Evolutionary conservation across 495 filamentous ascomycete species (phyloP), one percentile per base, ranked within the genome.

Genomic region (Podospora sp.): DNA sequence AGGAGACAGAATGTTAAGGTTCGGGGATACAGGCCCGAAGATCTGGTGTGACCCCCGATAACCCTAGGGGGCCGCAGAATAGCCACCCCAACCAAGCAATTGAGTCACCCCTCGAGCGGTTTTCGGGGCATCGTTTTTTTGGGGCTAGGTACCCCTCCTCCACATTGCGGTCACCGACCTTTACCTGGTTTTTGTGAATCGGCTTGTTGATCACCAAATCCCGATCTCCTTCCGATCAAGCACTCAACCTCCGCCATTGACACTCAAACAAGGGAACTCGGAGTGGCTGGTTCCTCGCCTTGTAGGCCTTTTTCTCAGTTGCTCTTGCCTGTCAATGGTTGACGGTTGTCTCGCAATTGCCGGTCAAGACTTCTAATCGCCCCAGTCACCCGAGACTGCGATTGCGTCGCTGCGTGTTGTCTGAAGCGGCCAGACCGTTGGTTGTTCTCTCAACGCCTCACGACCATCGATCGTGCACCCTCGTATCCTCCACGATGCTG

Each of bases 111-210:
- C 62, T 57, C 63, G 60, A 74, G 76, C 76, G 76, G 72, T 76
- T 75, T 46, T 78, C 76, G 76, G 56, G 22, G 75, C 72, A 52
- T 68, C 60, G 72, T 62, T 75, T 78, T n/a, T 78, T 76, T 71
- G 71, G 60, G 51, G 59, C 46, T 61, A 53, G 69, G 16, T 73
- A 68, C 71, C 75, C 70, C 73, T 76, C 72, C 69, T 73, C 71
- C 68, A 63, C 69, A 72, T 60, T 67, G 55, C 26, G 56, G 57
- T 46, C 63, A 69, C 67, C 66, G 64, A 70, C 63, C 60, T 36
- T 65, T 69, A 64, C 68, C 65, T 49, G 63, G 61, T 26, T 65
- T 63, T 46, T 40, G 63, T 65, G 63, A 65, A 52, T 55, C 36
- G 62, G 57, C 67, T 62, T 46, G 49, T 46, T 57, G 62, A 72